Conservation (phyloP, 2,329 filamentous ascomycete species). For the Dactylellina leptospora region DNA sequence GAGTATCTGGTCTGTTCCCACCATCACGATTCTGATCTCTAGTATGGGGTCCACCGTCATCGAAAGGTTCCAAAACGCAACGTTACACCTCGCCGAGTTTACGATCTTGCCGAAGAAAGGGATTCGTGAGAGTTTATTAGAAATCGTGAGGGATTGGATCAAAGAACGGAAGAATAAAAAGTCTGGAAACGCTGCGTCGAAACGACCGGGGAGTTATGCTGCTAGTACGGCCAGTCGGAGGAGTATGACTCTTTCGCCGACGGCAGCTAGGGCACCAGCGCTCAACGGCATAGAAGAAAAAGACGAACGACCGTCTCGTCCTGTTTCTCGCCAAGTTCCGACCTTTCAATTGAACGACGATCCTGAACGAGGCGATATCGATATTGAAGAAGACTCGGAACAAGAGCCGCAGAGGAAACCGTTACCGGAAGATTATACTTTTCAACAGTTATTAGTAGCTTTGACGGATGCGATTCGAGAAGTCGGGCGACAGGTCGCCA, state of each 20-base stretch:
- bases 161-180: background rate
- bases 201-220: constrained; percentile 57
- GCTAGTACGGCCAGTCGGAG: constrained; percentile 55
- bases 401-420: constrained; percentile 17
- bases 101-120: constrained; percentile 70
- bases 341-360: constrained; percentile 15
- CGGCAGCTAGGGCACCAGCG: background rate
- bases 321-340: background rate
- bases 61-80: constrained; percentile 70
- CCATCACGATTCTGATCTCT: constrained; percentile 84
- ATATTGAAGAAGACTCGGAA: constrained; percentile 1
- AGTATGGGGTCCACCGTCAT: constrained; percentile 87
- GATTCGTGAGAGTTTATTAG: constrained; percentile 26
- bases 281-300: background rate
- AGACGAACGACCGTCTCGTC: background rate
- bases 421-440: constrained; percentile 41
- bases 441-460: constrained; percentile 34
- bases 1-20: constrained; percentile 84
- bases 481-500: constrained; percentile 27
- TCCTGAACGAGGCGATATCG: constrained; percentile 1
- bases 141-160: constrained; percentile 19
- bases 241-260: background rate
- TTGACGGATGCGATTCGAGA: constrained; percentile 28
- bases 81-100: constrained; percentile 70
- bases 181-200: background rate